These are phyloP conservation scores for Lactuca saligna DNA, from an alignment of 129 eudicot species.

Conservation along the genomic window DNA sequence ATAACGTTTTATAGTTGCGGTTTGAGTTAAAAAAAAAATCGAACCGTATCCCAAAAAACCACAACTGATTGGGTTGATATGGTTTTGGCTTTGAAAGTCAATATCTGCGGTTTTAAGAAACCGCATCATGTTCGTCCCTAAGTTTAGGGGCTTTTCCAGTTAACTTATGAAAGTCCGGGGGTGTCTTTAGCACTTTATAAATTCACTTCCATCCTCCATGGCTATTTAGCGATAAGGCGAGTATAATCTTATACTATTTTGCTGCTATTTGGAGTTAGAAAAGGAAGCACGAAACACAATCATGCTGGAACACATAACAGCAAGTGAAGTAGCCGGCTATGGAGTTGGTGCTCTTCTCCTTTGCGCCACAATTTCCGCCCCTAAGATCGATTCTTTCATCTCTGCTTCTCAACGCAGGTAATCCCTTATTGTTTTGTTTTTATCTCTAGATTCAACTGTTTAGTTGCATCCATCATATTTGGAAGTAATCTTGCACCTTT, in stretches of 20 bases:
- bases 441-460: neutral
- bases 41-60: too few species aligned
- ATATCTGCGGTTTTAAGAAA: too few species aligned
- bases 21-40: too few species aligned
- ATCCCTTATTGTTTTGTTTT: neutral
- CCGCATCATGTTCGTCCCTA: too few species aligned
- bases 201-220: neutral
- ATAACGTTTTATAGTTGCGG: too few species aligned
- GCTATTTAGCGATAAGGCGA: slow-evolving; percentile 20
- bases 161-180: slow-evolving; percentile 6
- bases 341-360: slow-evolving; percentile 77
- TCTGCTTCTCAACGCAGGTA: slow-evolving; percentile 93
- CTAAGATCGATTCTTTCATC: slow-evolving; percentile 70
- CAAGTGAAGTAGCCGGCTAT: slow-evolving; percentile 85
- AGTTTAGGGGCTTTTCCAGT: slow-evolving; percentile 17
- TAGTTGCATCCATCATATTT: neutral
- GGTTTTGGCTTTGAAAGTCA: too few species aligned
- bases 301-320: slow-evolving; percentile 78
- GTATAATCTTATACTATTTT: neutral
- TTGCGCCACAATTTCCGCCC: slow-evolving; percentile 81
- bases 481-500: slow-evolving; percentile 9
- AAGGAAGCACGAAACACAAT: neutral
- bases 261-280: neutral
- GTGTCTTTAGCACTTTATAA: slow-evolving; percentile 1
- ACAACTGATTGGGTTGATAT: too few species aligned